A percentile compares a stretch with the other conserved stretches of the same genome.
phyloP scores from a whole-genome alignment of 2,329 filamentous ascomycete species.

The Cordyceps javanica region DNA sequence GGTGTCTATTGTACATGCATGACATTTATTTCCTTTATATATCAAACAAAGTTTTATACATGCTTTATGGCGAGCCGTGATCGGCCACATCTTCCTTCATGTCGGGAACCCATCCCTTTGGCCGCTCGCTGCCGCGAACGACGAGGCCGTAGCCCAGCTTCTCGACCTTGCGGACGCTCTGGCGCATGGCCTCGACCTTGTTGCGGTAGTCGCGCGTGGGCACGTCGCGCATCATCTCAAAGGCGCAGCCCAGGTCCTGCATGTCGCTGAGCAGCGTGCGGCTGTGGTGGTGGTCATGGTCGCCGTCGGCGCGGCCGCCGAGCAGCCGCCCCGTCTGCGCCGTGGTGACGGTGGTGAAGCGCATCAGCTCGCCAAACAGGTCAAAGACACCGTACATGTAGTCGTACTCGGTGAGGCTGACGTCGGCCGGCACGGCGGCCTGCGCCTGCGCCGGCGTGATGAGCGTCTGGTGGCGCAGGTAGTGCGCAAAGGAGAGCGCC shows the following conservation, averaged over 20 bases:
- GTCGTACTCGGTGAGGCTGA: conserved; percentile 71
- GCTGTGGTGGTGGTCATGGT: conserved; percentile 14
- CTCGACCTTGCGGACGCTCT: conserved; percentile 92
- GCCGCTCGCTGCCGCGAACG: conserved; percentile 80
- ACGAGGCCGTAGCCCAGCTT: conserved; percentile 79
- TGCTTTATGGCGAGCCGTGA: conserved; percentile 23
- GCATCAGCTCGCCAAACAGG: conserved; percentile 93
- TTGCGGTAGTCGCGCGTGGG: conserved; percentile 55
- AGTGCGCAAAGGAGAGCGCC: conserved; percentile 81
- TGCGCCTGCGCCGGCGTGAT: conserved; percentile 61
- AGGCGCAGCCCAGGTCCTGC: conserved; percentile 66
- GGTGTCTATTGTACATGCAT: neutral
- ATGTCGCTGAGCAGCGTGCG: conserved; percentile 73
- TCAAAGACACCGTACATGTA: conserved; percentile 91
- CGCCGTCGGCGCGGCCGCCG: conserved; percentile 17
- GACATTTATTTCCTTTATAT: too few relatives aligned
- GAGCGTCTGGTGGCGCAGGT: conserved; percentile 70
- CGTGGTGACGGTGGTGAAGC: conserved; percentile 85
- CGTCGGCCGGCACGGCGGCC: conserved; percentile 40
- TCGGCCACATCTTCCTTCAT: conserved; percentile 37
- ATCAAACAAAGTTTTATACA: neutral
- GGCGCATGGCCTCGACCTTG: conserved; percentile 82
- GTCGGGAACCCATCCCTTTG: conserved; percentile 88
- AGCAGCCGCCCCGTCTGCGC: conserved; percentile 61
- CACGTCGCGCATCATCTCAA: conserved; percentile 65